Evolutionary conservation across 805 yeast species (phyloP).

Genomic region (Ogataea methanolica): DNA sequence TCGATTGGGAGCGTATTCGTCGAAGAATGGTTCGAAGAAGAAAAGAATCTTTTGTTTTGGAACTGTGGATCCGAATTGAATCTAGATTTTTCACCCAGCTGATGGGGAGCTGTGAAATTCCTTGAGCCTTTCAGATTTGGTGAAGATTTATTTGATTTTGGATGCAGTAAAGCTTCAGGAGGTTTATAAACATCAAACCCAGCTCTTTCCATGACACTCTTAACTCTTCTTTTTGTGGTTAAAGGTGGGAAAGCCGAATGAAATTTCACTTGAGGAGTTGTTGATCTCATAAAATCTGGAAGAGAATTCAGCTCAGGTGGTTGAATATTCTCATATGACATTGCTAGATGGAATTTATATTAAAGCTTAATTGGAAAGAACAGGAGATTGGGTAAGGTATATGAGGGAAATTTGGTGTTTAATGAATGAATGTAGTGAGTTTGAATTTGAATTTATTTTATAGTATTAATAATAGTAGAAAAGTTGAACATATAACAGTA

Average conservation of each 20-base stretch:
- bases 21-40: slow-evolving; percentile 5
- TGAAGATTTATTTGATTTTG: slow-evolving; percentile 7
- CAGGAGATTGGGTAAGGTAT: too few relatives aligned
- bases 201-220: slow-evolving; percentile 75
- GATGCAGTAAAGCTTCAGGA: slow-evolving; percentile 14
- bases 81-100: slow-evolving; percentile 1
- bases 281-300: slow-evolving; percentile 29
- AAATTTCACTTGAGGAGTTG: slow-evolving; percentile 31
- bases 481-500: too few relatives aligned
- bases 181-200: slow-evolving; percentile 63
- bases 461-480: too few relatives aligned
- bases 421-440: too few relatives aligned
- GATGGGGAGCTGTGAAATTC: slow-evolving; percentile 21
- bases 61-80: slow-evolving; percentile 13
- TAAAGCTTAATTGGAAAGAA: too few relatives aligned
- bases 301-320: slow-evolving; percentile 24
- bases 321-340: slow-evolving; percentile 12
- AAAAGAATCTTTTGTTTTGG: slow-evolving; percentile 4
- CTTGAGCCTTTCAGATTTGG: slow-evolving; percentile 10
- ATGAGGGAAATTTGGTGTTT: too few relatives aligned
- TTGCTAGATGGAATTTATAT: not conserved
- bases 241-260: slow-evolving; percentile 68
- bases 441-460: too few relatives aligned
- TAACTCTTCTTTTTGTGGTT: slow-evolving; percentile 54
- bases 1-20: slow-evolving; percentile 6